These are phyloP conservation scores for Linnemannia schmuckeri DNA, from an alignment of 192 early-diverging fungal species.

Conservation along the genomic window DNA sequence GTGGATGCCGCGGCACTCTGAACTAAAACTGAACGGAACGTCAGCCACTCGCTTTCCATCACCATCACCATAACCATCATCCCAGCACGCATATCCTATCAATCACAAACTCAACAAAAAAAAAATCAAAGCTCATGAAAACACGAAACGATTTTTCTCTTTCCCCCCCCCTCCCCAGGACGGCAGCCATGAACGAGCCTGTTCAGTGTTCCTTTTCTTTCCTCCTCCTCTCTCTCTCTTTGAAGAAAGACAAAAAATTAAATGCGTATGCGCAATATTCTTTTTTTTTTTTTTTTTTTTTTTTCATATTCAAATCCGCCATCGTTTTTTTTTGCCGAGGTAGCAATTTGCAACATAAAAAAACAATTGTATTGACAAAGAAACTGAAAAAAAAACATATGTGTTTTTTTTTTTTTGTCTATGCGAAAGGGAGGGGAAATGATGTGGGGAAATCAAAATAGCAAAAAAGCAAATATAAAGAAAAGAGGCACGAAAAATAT, in stretches of 20 bases:
- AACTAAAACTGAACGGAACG: conserved; percentile 57
- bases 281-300: neutral
- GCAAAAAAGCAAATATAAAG: neutral
- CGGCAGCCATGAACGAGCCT: conserved; percentile 6
- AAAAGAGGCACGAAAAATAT: neutral
- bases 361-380: neutral
- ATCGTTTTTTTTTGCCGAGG: neutral
- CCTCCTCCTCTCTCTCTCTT: neutral
- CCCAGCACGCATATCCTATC: neutral
- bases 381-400: neutral
- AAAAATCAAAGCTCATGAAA: neutral
- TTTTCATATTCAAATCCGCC: neutral
- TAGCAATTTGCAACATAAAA: neutral
- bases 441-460: neutral
- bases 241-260: neutral
- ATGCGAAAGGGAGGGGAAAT: neutral
- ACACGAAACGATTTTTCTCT: neutral
- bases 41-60: neutral
- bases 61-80: neutral
- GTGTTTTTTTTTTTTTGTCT: conserved; percentile 1
- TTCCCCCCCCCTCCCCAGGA: neutral
- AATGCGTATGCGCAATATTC: neutral
- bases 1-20: conserved; percentile 84
- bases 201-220: neutral
- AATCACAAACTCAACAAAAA: neutral